Base-by-base conservation (phyloP, 2,329 filamentous ascomycete genomes). In the Calonectria pauciramosa region DNA sequence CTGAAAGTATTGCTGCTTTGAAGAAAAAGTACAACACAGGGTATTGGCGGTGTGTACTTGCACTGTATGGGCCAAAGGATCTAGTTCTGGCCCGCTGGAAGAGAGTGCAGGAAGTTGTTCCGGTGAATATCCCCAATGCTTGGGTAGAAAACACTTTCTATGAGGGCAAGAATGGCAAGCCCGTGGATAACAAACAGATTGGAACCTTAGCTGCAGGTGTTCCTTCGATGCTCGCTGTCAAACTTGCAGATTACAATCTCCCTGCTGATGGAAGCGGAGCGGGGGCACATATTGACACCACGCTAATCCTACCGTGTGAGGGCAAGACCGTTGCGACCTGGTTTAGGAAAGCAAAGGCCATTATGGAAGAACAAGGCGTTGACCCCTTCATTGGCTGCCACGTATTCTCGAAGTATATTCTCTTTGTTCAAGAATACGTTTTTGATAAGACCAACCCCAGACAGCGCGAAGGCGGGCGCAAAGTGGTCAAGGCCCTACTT, bases 321-420 rank as follows among this genome's bases (percentile, higher is more conserved):
- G 52, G 52, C 3, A n/a, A 34, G 6, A n/a, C 52, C 3, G 52
- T 56, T 32, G 34, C 28, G 2, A 34, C 28, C 3, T 56, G 52
- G 52, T 56, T 56, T 20, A 56, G 8, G 30, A 56, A 56, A 30
- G 52, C 52, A 10, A 56, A 56, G 10, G 28, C 28, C 8, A 56
- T 56, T 13, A 56, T 56, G 52, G 52, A 56, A n/a, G 28, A 56
- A 30, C 52, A 56, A 34, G 52, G 52, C 3, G 41, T 74, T 41
- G 72, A 74, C 26, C 64, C 64, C 23, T 72, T 72, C 8, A 68
- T 68, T 47, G 72, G 69, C 9, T 72, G 69, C 6, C 69, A 72
- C 49, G 64, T 74, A 44, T 69, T 69, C 36, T 68, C 69, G 47
- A 68, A 69, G 30, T 69, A 74, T n/a, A 72, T 74, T 26, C 30